Evolutionary conservation across 1,284 basidiomycete species (phyloP).

Genomic region (Xanthoconium separans): DNA sequence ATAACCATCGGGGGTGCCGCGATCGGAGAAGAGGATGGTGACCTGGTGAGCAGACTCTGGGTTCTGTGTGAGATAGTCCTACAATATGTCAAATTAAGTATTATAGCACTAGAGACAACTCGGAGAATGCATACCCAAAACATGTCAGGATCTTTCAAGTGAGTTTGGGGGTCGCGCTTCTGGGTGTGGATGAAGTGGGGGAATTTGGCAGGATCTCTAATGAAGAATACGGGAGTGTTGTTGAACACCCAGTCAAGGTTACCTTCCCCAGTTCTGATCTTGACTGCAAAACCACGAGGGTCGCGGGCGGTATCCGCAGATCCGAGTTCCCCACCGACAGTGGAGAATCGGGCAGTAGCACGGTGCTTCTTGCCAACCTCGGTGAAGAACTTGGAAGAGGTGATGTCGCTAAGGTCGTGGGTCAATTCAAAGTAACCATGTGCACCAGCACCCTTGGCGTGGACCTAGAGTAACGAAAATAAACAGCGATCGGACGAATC

Average conservation of each 20-base stretch:
- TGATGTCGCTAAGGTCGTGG: slow-evolving; percentile 79
- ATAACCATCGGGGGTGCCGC: slow-evolving; percentile 86
- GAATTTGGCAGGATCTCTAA: slow-evolving; percentile 82
- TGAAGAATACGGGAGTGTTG: slow-evolving; percentile 90
- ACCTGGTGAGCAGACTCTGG: slow-evolving; percentile 91
- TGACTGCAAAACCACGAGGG: slow-evolving; percentile 90
- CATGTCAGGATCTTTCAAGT: slow-evolving; percentile 79
- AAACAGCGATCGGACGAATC: neutral
- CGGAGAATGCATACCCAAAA: slow-evolving; percentile 60
- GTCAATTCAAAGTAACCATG: slow-evolving; percentile 92
- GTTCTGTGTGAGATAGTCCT: slow-evolving; percentile 92
- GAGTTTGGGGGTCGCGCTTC: slow-evolving; percentile 89
- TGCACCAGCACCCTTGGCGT: slow-evolving; percentile 86
- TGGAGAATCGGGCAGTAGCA: slow-evolving; percentile 82
- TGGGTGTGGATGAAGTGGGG: slow-evolving; percentile 96
- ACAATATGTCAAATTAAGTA: slow-evolving; percentile 8
- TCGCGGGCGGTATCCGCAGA: slow-evolving; percentile 91
- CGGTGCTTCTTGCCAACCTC: slow-evolving; percentile 70
- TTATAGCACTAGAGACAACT: too few relatives aligned
- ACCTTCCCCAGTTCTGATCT: slow-evolving; percentile 86
- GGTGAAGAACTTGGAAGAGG: slow-evolving; percentile 69
- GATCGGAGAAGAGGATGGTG: slow-evolving; percentile 87
- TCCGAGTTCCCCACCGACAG: slow-evolving; percentile 85
- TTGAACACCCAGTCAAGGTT: slow-evolving; percentile 92
- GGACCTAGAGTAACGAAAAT: slow-evolving; percentile 49